Conservation (phyloP, 2,329 filamentous ascomycete species). For the Ascochyta viciae-villosae region DNA sequence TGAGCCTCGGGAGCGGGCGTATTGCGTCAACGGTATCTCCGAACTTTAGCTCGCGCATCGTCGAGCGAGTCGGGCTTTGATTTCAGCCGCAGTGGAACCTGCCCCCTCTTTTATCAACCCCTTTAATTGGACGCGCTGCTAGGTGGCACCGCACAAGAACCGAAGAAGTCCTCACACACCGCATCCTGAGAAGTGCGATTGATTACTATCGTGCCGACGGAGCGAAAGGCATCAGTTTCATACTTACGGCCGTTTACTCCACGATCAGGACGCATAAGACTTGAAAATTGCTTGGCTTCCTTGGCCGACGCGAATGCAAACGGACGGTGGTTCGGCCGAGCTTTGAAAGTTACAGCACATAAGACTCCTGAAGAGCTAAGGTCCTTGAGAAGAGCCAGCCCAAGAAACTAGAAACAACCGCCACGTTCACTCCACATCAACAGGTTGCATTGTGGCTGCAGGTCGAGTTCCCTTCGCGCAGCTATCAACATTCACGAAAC, state of each 20-base stretch:
- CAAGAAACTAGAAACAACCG: too few species aligned
- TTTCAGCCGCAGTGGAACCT: constrained; percentile 8
- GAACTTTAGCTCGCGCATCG: constrained; percentile 10
- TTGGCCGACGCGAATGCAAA: not conserved
- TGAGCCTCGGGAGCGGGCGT: constrained; percentile 5
- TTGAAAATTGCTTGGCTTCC: not conserved
- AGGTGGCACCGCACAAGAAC: not conserved
- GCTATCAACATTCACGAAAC: not conserved
- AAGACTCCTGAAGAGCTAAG: not conserved
- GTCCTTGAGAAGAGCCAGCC: too few species aligned
- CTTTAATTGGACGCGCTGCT: not conserved
- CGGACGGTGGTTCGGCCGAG: constrained; percentile 3
- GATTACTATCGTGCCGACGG: constrained; percentile 1
- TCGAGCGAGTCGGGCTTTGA: constrained; percentile 1
- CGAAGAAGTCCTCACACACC: not conserved
- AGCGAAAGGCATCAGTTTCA: not conserved
- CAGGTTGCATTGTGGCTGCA: not conserved
- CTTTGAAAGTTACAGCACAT: not conserved
- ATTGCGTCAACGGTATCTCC: constrained; percentile 15
- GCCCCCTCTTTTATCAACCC: constrained; percentile 6
- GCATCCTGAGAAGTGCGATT: not conserved
- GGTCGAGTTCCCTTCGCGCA: not conserved
- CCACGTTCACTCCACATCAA: not conserved
- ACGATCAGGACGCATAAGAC: constrained; percentile 5
- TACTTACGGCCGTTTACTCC: constrained; percentile 3